phyloP scores from a whole-genome alignment of 2,329 filamentous ascomycete genomes.

The Penicillium expansum region DNA sequence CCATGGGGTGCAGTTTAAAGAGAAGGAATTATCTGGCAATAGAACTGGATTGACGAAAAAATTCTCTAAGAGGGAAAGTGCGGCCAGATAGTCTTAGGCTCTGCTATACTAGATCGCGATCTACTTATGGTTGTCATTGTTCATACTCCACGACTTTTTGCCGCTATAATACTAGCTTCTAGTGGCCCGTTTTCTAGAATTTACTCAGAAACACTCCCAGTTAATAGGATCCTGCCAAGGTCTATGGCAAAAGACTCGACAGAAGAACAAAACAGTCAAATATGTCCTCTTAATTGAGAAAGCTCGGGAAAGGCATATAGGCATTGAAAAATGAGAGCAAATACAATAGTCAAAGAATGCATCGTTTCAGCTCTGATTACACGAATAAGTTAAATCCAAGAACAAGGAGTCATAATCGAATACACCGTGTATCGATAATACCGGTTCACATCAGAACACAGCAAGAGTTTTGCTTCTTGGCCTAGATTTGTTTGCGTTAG shows the following conservation, averaged over 20 bases:
- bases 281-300: background rate
- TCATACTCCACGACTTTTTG: no score
- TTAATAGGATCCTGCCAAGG: background rate
- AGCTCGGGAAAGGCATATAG: background rate
- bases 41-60: background rate
- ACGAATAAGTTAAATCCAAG: conserved; percentile 14
- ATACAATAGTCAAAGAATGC: conserved; percentile 2
- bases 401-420: background rate
- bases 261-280: background rate
- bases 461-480: conserved; percentile 79
- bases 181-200: background rate
- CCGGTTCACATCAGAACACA: conserved; percentile 61
- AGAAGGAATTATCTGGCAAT: background rate
- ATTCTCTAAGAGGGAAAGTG: background rate
- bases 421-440: background rate
- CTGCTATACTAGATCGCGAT: background rate
- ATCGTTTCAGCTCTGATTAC: conserved; percentile 15
- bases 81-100: background rate
- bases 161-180: no score
- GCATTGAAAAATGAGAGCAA: background rate
- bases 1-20: background rate
- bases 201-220: background rate
- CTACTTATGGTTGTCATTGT: background rate
- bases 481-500: conserved; percentile 43
- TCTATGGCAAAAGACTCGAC: background rate